Conservation (phyloP, 805 yeast species). For the Zygosaccharomyces kombuchaensis region DNA sequence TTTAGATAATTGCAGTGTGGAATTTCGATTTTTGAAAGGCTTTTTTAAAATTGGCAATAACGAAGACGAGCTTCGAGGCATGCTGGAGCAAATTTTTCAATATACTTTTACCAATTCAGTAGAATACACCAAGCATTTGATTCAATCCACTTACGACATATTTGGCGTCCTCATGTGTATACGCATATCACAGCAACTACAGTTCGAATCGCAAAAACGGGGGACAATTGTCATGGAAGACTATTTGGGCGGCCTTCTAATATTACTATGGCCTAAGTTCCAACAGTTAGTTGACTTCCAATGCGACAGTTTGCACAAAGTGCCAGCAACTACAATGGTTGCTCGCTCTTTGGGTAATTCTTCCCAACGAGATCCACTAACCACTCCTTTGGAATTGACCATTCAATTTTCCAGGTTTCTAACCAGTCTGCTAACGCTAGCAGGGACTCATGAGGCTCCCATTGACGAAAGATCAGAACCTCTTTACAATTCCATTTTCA, state of each 20-base stretch:
- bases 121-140: conserved; percentile 42
- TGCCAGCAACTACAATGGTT: conserved; percentile 31
- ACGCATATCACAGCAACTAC: conserved; percentile 61
- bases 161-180: conserved; percentile 76
- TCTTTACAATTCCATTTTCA: conserved; percentile 57
- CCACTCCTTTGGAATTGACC: conserved; percentile 59
- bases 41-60: conserved; percentile 55
- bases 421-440: conserved; percentile 63
- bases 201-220: conserved; percentile 61
- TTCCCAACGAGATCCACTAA: conserved; percentile 28
- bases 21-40: conserved; percentile 65
- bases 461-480: conserved; percentile 54
- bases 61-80: conserved; percentile 39
- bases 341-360: conserved; percentile 31
- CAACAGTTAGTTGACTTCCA: conserved; percentile 72
- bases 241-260: conserved; percentile 59
- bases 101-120: conserved; percentile 50
- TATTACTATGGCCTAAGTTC: conserved; percentile 82
- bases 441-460: conserved; percentile 33
- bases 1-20: conserved; percentile 71
- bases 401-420: conserved; percentile 74
- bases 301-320: conserved; percentile 63
- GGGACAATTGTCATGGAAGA: conserved; percentile 64
- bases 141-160: conserved; percentile 53
- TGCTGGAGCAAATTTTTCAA: conserved; percentile 49